These are phyloP conservation scores for Lactarius hatsudake DNA, from an alignment of 768 basidiomycete genomes.

Conservation along the genomic window DNA sequence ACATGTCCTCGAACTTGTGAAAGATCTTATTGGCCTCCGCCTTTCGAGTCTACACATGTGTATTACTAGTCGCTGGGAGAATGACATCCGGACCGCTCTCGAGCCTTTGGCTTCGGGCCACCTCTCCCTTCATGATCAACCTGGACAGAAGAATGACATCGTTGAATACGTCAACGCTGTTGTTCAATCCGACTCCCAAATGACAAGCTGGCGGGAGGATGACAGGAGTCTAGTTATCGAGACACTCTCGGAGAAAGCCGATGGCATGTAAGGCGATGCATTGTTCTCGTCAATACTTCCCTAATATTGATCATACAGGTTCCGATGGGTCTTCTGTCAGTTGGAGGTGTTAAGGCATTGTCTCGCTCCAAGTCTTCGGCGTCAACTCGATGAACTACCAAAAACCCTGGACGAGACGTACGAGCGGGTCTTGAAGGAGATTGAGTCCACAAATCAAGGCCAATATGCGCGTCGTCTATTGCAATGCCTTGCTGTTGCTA, in stretches of 20 bases:
- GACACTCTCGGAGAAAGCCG: not conserved
- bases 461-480: not conserved
- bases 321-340: not conserved
- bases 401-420: not conserved
- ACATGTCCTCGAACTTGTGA: not conserved
- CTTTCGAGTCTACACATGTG: not conserved
- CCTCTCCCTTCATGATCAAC: not conserved
- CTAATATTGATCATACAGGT: not conserved
- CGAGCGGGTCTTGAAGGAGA: not conserved
- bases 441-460: not conserved
- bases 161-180: not conserved
- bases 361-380: not conserved
- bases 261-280: not conserved
- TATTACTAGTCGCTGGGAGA: not conserved
- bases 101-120: not conserved
- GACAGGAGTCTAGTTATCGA: not conserved
- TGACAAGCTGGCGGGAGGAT: not conserved
- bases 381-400: not conserved
- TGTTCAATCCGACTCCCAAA: not conserved
- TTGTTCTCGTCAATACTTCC: not conserved
- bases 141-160: not conserved
- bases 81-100: not conserved
- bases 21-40: not conserved
- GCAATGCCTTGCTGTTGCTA: not conserved
- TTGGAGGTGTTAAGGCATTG: not conserved